phyloP scores from a whole-genome alignment of 2,329 filamentous ascomycete species.

The Diaporthe nobilis region DNA sequence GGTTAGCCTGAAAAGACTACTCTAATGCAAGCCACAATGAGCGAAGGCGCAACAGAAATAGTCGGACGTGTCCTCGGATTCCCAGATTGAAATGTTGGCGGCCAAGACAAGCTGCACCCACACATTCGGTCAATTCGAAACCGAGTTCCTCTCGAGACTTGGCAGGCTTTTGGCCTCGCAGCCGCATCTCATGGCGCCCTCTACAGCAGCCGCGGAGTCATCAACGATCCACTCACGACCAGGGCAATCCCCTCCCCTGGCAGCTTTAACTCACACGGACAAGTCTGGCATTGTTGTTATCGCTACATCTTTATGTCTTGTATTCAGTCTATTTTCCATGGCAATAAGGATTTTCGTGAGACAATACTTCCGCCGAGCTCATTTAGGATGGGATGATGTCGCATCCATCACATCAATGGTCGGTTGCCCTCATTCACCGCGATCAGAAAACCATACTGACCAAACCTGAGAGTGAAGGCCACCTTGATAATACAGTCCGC shows the following conservation, averaged over 20 bases:
- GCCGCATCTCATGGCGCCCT: constrained; percentile 38
- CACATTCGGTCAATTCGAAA: neutral
- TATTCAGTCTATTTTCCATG: constrained; percentile 55
- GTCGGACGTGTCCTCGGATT: neutral
- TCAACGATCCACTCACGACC: neutral
- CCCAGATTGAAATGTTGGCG: neutral
- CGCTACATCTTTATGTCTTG: constrained; percentile 54
- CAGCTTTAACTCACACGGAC: constrained; percentile 53
- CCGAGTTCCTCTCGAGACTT: neutral
- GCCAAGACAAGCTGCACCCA: neutral
- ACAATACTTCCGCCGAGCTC: constrained; percentile 47
- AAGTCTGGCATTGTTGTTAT: constrained; percentile 58
- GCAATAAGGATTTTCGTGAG: constrained; percentile 57
- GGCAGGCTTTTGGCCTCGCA: neutral
- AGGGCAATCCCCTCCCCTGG: constrained; percentile 51
- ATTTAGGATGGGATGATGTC: constrained; percentile 52
- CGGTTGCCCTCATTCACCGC: neutral
- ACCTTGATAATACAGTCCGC: constrained; percentile 54
- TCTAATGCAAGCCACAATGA: constrained; percentile 2
- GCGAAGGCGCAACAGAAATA: constrained; percentile 10
- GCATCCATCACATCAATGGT: constrained; percentile 51
- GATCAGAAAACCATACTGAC: neutral
- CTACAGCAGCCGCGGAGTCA: constrained; percentile 9
- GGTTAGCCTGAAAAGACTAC: neutral
- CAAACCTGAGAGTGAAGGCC: constrained; percentile 44